These are phyloP conservation scores for Ustilago sp. DNA, from an alignment of 1,284 basidiomycete species.

Conservation along the genomic window DNA sequence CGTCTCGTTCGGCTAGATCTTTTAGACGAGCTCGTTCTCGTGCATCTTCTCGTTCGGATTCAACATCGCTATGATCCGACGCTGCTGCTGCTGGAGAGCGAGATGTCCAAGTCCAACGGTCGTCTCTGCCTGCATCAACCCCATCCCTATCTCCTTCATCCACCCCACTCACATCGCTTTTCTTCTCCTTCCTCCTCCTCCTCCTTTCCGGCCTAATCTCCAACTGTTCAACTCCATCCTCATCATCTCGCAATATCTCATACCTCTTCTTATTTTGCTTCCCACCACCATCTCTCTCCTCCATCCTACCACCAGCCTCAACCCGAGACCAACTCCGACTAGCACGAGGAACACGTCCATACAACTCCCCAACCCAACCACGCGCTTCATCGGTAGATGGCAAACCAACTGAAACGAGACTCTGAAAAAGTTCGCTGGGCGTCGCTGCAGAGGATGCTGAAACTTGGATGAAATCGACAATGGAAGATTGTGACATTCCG, in stretches of 20 bases:
- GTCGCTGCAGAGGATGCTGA: slow-evolving; percentile 82
- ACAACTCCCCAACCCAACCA: slow-evolving; percentile 82
- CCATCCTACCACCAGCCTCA: slow-evolving; percentile 50
- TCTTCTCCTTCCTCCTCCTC: slow-evolving; percentile 76
- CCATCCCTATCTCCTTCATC: slow-evolving; percentile 53
- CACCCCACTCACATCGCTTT: slow-evolving; percentile 80
- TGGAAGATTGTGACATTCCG: slow-evolving; percentile 61
- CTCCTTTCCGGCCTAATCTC: slow-evolving; percentile 69
- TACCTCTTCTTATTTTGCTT: slow-evolving; percentile 56
- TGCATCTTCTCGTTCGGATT: slow-evolving; percentile 72
- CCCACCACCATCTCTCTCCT: neutral
- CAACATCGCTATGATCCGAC: slow-evolving; percentile 4
- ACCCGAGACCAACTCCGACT: slow-evolving; percentile 76
- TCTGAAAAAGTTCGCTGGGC: slow-evolving; percentile 79
- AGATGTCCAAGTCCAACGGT: neutral
- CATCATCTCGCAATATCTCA: slow-evolving; percentile 56
- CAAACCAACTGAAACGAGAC: slow-evolving; percentile 82
- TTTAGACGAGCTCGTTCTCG: slow-evolving; percentile 81
- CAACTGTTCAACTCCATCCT: slow-evolving; percentile 51
- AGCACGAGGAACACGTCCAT: slow-evolving; percentile 77
- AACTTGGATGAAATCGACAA: slow-evolving; percentile 61
- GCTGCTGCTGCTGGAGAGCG: slow-evolving; percentile 11
- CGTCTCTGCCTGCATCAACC: neutral
- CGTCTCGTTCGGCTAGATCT: slow-evolving; percentile 89
- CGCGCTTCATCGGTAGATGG: slow-evolving; percentile 83